Percentiles rank a stretch among this genome's conserved stretches.
Evolutionary conservation across 2,329 filamentous ascomycete genomes (phyloP).

Genomic region (Cytospora schulzeri): DNA sequence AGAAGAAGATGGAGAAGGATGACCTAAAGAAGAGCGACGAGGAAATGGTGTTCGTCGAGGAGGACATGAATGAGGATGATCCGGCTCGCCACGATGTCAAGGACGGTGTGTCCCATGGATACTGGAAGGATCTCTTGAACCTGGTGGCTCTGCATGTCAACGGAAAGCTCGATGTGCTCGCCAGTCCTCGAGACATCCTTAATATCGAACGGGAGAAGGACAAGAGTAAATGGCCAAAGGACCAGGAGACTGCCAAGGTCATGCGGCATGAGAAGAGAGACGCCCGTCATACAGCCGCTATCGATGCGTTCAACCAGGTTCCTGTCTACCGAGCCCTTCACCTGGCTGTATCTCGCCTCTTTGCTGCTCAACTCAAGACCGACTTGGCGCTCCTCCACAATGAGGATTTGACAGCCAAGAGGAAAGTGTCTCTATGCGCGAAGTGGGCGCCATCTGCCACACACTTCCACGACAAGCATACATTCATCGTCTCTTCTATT

Average conservation of each 20-base stretch:
- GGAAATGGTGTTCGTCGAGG: slow-evolving; percentile 39
- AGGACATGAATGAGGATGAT: slow-evolving; percentile 41
- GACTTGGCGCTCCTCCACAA: slow-evolving; percentile 48
- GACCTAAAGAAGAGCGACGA: slow-evolving; percentile 37
- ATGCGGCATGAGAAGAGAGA: slow-evolving; percentile 38
- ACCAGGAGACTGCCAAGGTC: slow-evolving; percentile 32
- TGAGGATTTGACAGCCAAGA: slow-evolving; percentile 43
- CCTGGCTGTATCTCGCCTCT: slow-evolving; percentile 55
- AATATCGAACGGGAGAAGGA: slow-evolving; percentile 39
- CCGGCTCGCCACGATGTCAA: slow-evolving; percentile 43
- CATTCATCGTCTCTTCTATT: slow-evolving; percentile 58
- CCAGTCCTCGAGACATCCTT: slow-evolving; percentile 44
- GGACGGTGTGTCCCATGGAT: slow-evolving; percentile 57
- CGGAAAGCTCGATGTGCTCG: slow-evolving; percentile 45
- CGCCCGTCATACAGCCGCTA: slow-evolving; percentile 44
- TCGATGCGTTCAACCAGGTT: slow-evolving; percentile 44
- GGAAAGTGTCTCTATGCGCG: slow-evolving; percentile 55
- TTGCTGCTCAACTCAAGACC: slow-evolving; percentile 54
- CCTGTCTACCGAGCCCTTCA: slow-evolving; percentile 55
- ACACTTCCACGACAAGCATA: slow-evolving; percentile 60
- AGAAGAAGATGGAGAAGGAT: slow-evolving; percentile 51
- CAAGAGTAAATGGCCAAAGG: slow-evolving; percentile 28
- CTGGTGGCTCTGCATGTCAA: slow-evolving; percentile 55
- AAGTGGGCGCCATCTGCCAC: slow-evolving; percentile 63
- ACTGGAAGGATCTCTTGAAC: slow-evolving; percentile 65